Evolutionary conservation across 495 filamentous ascomycete species (phyloP).

Genomic region (Cercophora newfieldiana): DNA sequence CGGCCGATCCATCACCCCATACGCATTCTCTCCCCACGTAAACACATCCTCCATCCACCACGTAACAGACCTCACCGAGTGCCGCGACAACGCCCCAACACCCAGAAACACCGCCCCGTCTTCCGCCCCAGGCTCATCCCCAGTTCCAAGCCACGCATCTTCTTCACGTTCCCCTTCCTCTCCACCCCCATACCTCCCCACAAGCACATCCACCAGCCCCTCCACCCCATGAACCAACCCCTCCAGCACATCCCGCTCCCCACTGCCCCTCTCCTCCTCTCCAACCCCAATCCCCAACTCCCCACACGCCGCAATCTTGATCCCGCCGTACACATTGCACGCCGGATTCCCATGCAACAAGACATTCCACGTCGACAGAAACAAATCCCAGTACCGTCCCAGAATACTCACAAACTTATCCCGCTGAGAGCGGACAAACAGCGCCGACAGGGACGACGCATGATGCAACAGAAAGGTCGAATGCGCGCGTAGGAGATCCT

Average conservation of each 20-base stretch:
- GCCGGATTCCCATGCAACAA: conserved; percentile 86
- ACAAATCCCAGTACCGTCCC: conserved; percentile 80
- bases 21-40: conserved; percentile 71
- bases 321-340: conserved; percentile 72
- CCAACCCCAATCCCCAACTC: conserved; percentile 92
- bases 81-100: conserved; percentile 63
- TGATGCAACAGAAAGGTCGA: conserved; percentile 86
- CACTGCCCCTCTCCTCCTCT: conserved; percentile 89
- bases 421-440: conserved; percentile 58
- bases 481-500: conserved; percentile 81
- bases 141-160: conserved; percentile 65
- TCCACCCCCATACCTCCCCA: conserved; percentile 67
- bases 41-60: conserved; percentile 86
- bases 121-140: conserved; percentile 59
- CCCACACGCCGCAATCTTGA: conserved; percentile 88
- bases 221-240: conserved; percentile 69
- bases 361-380: conserved; percentile 82
- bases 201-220: conserved; percentile 79
- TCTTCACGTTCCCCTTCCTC: conserved; percentile 47
- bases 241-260: conserved; percentile 87
- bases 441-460: conserved; percentile 61
- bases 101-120: conserved; percentile 88
- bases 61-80: conserved; percentile 65
- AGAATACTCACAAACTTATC: conserved; percentile 58
- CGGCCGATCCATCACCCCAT: conserved; percentile 77